Base-by-base conservation (phyloP, 2,329 filamentous ascomycete species). In the Fusarium nygamai region DNA sequence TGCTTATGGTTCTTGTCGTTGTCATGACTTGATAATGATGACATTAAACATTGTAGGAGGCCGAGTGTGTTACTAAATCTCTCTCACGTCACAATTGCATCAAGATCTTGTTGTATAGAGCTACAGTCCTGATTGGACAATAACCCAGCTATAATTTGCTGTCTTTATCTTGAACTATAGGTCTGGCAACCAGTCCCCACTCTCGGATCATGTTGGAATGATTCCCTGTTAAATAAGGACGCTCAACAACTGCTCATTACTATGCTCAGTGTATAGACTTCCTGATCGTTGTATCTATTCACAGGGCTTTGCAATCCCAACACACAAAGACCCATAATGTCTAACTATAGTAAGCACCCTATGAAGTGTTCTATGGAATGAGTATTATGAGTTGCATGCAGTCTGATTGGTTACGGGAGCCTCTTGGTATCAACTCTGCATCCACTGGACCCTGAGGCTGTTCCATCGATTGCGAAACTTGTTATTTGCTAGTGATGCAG, bases 291-390 rank as follows among this genome's bases (percentile, higher is more conserved):
- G 16, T 11, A 11, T 22, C 9, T 7, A 13, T 22, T 4, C 10
- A 9, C 14, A 31, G 13, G 13, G 22, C 6, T 31, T 16, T 47
- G 1, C 9, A 12, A 29, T 29, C 13, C 10, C 3, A 4, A 22
- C 3, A n/a, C 4, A 8, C 19, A 47, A 22, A 8, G 19, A 5
- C 8, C 2, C 1, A 11, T 8, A 7, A 7, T 22, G 22, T 29
- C 13, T 5, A 47, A 22, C 4, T 29, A 14, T 22, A 16, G 19
- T 9, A 14, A 29, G 24, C 13, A 47, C 6, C 19, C 6, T 5
- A 29, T 29, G 13, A 4, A 27, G n/a, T 47, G 44, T 47, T 47
- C 38, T 47, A 29, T 29, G 13, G 27, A 22, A 24, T 9, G 8
- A 29, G 29, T 29, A 8, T 29, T 29, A 10, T 38, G 9, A 10